Base-by-base conservation (phyloP, 2,329 filamentous ascomycete species). In the Chaetomiaceae sp. region DNA sequence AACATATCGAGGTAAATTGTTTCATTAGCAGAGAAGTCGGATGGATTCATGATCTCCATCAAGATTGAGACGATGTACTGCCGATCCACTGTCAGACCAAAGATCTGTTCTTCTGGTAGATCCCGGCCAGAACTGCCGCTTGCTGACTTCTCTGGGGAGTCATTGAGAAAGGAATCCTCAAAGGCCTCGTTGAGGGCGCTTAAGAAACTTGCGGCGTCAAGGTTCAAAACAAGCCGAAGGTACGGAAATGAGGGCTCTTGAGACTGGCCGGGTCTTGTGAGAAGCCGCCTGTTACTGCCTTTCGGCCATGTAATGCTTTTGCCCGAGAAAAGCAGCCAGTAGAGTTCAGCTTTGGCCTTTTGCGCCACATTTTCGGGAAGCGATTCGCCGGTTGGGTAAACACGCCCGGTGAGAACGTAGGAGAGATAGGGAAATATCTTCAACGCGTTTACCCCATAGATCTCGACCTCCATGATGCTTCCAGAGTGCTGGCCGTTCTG, bases 1-100 rank as follows among this genome's bases (percentile, higher is more conserved):
- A 99, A 99, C 90, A 99, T 99, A 70, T 99, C 90, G 40, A 99
- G 80, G 69, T 96, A 99, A 51, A 99, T 89, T 11, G 88, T 91
- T 65, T 97, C 90, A 56, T 87, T 82, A 0, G 84, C 71, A 0
- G 84, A 80, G 69, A 96, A 97, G 42, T 88, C 82, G 4, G 79
- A 75, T 0, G 82, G 73, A 45, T 85, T 87, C 89, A 99, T 95
- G 25, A 96, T 86, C 67, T 96, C 90, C 10, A 95, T 78, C 53
- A 99, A 73, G 52, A 96, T 95, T 42, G 89, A 92, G 59, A 96
- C 80, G 55, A 99, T 84, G 64, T 95, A 96, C 69, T 99, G 94
- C 30, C 94, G 83, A 64, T 94, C 94, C 45, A 96, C 87, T 34
- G 80, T 91, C 63, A 82, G 73, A 16, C 81, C 79, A 64, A 85